Evolutionary conservation across 2,329 filamentous ascomycete species (phyloP).

Genomic region (Stemphylium beticola): DNA sequence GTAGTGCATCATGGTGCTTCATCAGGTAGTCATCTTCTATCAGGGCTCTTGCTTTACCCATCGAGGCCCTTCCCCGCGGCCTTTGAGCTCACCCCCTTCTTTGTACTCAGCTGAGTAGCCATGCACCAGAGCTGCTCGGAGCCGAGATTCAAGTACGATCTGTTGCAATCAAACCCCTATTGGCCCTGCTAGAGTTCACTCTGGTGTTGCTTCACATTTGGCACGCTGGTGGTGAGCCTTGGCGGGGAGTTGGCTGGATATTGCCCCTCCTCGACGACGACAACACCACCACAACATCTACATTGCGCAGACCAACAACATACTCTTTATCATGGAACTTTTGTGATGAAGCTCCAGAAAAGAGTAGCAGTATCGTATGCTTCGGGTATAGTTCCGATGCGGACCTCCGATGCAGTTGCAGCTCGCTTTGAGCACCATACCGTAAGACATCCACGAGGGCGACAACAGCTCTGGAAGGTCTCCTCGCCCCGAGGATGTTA

Average conservation of each 20-base stretch:
- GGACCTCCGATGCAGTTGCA: not conserved
- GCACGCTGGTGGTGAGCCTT: constrained; percentile 3
- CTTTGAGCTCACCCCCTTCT: not conserved
- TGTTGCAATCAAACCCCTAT: not conserved
- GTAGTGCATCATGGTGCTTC: not conserved
- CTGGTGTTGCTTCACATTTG: constrained; percentile 5
- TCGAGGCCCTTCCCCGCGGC: not conserved
- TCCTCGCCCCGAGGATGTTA: not conserved
- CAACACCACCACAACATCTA: constrained; percentile 6
- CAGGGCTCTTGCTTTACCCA: constrained; percentile 1
- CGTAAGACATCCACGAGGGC: not conserved
- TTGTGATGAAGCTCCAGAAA: not conserved
- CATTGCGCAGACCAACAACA: not conserved
- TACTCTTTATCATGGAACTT: not conserved
- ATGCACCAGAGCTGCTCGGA: not conserved
- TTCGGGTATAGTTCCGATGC: not conserved
- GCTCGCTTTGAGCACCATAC: not conserved
- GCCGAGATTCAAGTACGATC: not conserved
- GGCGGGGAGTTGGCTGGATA: constrained; percentile 1
- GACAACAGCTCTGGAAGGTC: not conserved
- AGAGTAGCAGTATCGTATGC: not conserved
- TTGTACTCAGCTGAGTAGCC: not conserved
- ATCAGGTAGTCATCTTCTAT: not conserved
- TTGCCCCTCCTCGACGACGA: not conserved
- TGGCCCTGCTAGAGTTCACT: not conserved